Evolutionary conservation across 805 yeast species (phyloP).

Genomic region (Pichia paraexigua): DNA sequence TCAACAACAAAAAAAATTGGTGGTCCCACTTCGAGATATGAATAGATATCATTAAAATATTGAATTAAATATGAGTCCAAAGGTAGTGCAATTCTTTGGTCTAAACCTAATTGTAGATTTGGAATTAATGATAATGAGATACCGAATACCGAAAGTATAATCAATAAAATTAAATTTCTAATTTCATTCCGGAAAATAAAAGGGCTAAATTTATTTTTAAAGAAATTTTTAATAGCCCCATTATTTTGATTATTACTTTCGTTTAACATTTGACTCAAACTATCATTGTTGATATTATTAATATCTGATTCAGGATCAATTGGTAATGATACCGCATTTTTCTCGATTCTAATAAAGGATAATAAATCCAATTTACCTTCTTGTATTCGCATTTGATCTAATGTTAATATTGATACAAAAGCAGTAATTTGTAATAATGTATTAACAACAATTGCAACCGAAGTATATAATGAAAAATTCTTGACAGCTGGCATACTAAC

Average conservation of each 20-base stretch:
- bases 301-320: background rate
- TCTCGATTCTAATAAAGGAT: conserved; percentile 39
- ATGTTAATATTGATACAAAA: conserved; percentile 61
- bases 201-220: conserved; percentile 51
- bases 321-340: conserved; percentile 11
- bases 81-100: conserved; percentile 86
- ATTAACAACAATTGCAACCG: conserved; percentile 75
- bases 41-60: conserved; percentile 70
- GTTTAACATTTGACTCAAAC: conserved; percentile 19
- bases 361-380: conserved; percentile 51
- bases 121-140: conserved; percentile 66
- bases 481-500: conserved; percentile 96
- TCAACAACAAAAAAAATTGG: conserved; percentile 84
- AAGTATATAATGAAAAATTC: conserved; percentile 86
- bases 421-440: conserved; percentile 73
- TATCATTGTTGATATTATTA: conserved; percentile 8
- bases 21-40: conserved; percentile 78
- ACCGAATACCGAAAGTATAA: conserved; percentile 59
- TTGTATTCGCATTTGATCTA: conserved; percentile 59
- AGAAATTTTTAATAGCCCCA: conserved; percentile 31
- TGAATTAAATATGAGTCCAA: conserved; percentile 69
- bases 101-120: conserved; percentile 66
- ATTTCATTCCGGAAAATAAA: conserved; percentile 41
- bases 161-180: conserved; percentile 39
- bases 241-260: conserved; percentile 13